A percentile compares a stretch with the other conserved stretches of the same genome.
Evolutionary conservation across 2,329 filamentous ascomycete species (phyloP).

Genomic region (Aspergillus versicolor): DNA sequence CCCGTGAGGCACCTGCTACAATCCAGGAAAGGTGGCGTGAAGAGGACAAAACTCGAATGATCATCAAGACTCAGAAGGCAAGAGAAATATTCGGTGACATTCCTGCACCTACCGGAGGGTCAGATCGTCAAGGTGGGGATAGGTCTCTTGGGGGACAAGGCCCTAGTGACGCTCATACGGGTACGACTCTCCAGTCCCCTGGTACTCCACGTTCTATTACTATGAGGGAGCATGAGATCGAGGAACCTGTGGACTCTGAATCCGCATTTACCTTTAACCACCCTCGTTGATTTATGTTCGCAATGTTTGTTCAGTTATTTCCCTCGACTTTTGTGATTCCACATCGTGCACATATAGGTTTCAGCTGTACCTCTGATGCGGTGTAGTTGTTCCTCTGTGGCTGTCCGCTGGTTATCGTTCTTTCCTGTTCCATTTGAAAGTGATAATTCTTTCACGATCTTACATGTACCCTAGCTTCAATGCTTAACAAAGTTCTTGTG

Average conservation of each 20-base stretch:
- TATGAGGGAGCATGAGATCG: slow-evolving; percentile 38
- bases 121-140: slow-evolving; percentile 4
- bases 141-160: not conserved
- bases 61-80: slow-evolving; percentile 36
- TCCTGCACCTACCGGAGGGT: not conserved
- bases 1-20: slow-evolving; percentile 53
- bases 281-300: not conserved
- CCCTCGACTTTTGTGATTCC: not conserved
- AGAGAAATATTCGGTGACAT: slow-evolving; percentile 37
- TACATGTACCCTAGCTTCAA: slow-evolving; percentile 18
- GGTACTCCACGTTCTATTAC: slow-evolving; percentile 24
- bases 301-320: not conserved
- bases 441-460: not conserved
- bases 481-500: slow-evolving; percentile 17
- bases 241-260: slow-evolving; percentile 31
- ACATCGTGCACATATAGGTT: not conserved
- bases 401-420: not conserved
- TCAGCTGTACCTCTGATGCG: not conserved
- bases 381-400: not conserved
- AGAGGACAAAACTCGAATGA: slow-evolving; percentile 48
- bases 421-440: not conserved
- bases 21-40: slow-evolving; percentile 60
- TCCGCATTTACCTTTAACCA: slow-evolving; percentile 5
- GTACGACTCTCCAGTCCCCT: slow-evolving; percentile 26
- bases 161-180: slow-evolving; percentile 9